Conservation (phyloP, 345 rosid genomes). For the Lenwebbia sp. region DNA sequence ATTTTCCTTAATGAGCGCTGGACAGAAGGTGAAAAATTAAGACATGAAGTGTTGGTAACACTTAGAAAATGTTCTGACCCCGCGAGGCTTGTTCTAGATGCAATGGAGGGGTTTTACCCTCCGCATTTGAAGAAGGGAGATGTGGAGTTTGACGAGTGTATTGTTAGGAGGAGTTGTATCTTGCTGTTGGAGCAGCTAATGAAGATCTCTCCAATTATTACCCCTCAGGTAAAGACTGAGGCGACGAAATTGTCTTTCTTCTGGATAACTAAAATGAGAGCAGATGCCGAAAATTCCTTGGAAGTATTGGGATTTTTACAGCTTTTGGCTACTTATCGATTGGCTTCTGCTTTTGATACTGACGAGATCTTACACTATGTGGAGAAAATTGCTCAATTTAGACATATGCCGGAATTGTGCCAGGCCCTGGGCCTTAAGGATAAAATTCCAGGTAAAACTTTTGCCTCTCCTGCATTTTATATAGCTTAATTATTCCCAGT, state of each 20-base stretch:
- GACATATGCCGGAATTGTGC: constrained; percentile 15
- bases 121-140: constrained; percentile 18
- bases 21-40: constrained; percentile 15
- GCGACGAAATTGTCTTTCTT: constrained; percentile 25
- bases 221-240: constrained; percentile 15
- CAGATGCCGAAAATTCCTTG: constrained; percentile 10
- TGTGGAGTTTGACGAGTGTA: constrained; percentile 11
- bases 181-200: constrained; percentile 37
- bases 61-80: constrained; percentile 31
- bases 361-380: constrained; percentile 16
- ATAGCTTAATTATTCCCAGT: not conserved
- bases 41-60: constrained; percentile 8
- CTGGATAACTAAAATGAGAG: constrained; percentile 28
- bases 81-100: constrained; percentile 49
- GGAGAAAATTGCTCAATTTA: constrained; percentile 16
- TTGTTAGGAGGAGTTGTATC: constrained; percentile 30
- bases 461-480: not conserved
- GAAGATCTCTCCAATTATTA: constrained; percentile 21
- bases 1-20: constrained; percentile 32
- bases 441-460: constrained; percentile 16
- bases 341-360: constrained; percentile 15
- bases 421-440: constrained; percentile 21
- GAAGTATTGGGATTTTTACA: constrained; percentile 35
- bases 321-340: constrained; percentile 29
- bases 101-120: constrained; percentile 34